phyloP scores from a whole-genome alignment of 1,284 basidiomycete genomes.

The Sporisorium exsertum region DNA sequence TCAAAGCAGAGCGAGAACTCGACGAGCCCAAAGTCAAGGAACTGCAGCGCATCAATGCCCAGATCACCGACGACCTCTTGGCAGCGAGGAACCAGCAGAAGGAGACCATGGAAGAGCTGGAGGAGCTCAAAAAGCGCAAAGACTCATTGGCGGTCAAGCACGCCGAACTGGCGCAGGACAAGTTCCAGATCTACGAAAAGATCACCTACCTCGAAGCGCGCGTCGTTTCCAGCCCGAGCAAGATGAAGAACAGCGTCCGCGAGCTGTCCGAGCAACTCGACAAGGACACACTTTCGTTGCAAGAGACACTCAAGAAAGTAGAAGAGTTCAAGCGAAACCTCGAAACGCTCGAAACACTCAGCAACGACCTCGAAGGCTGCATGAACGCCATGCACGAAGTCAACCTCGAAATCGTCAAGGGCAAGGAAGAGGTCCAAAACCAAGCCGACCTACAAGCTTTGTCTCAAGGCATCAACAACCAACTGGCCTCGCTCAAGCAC shows the following conservation, averaged over 20 bases:
- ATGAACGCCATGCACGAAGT: constrained; percentile 59
- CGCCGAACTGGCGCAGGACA: constrained; percentile 54
- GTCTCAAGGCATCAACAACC: constrained; percentile 47
- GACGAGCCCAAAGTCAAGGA: constrained; percentile 77
- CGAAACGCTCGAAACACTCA: constrained; percentile 51
- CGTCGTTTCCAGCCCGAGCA: constrained; percentile 53
- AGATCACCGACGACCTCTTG: constrained; percentile 80
- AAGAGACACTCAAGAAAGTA: constrained; percentile 81
- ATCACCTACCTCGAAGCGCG: constrained; percentile 61
- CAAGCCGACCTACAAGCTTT: constrained; percentile 41
- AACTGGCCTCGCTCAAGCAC: constrained; percentile 44
- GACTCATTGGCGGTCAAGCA: constrained; percentile 50
- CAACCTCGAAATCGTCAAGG: constrained; percentile 54
- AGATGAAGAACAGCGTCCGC: constrained; percentile 51
- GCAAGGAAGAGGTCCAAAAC: constrained; percentile 50
- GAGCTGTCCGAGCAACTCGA: constrained; percentile 74
- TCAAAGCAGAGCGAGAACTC: constrained; percentile 70
- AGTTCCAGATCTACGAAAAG: constrained; percentile 56
- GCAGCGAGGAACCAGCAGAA: constrained; percentile 53
- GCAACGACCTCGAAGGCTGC: constrained; percentile 47
- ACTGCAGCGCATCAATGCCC: constrained; percentile 80
- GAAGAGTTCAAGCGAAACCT: constrained; percentile 51
- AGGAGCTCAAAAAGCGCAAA: constrained; percentile 55
- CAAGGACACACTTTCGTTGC: constrained; percentile 77
- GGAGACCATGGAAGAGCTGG: constrained; percentile 52